Base-by-base conservation (phyloP, 2,329 filamentous ascomycete species). In the Stemphylium beticola region DNA sequence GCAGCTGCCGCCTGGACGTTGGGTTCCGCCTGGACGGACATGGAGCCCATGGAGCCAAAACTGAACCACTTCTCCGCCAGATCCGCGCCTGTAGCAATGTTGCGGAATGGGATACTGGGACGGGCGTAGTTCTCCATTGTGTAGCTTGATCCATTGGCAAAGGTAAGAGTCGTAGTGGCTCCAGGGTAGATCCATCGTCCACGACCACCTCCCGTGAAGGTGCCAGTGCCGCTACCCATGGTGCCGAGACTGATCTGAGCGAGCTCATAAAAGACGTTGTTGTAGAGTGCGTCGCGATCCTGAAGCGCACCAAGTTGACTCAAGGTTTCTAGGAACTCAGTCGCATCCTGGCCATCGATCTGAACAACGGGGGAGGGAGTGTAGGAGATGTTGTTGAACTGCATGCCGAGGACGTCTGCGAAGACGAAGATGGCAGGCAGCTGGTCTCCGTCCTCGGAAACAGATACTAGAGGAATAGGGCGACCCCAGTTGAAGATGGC, bases 361-460 rank as follows among this genome's bases (percentile, higher is more conserved):
- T 81, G 62, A 0, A 77, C 75, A 15, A 88, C 74, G 1, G 82
- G 77, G 0, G 82, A 83, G 0, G 83, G 80, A 5, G 72, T 72
- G 59, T 79, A 77, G 40, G 77, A 70, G 37, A 75, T 66, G 57
- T 80, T 76, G 51, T 77, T 71, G 61, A 78, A 76, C 22, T 76
- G 74, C n/a, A 74, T 64, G 26, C 74, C 71, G 32, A 80, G 67
- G 2, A 83, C 73, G 57, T 83, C 81, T 15, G 75, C 65, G 50
- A 79, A 81, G 22, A 79, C 77, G 54, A 86, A 88, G 2, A 87
- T 76, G 44, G 85, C 77, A 0, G 87, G 87, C 14, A 85, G 65
- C 48, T 82, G 78, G 15, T 77, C 69, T n/a, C 86, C 86, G 65
- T 89, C 85, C 4, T 73, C 65, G 2, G 85, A 88, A 4, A 88